These are phyloP conservation scores for Mortierella sp. DNA, from an alignment of 371 early-diverging fungal species.

Conservation along the genomic window DNA sequence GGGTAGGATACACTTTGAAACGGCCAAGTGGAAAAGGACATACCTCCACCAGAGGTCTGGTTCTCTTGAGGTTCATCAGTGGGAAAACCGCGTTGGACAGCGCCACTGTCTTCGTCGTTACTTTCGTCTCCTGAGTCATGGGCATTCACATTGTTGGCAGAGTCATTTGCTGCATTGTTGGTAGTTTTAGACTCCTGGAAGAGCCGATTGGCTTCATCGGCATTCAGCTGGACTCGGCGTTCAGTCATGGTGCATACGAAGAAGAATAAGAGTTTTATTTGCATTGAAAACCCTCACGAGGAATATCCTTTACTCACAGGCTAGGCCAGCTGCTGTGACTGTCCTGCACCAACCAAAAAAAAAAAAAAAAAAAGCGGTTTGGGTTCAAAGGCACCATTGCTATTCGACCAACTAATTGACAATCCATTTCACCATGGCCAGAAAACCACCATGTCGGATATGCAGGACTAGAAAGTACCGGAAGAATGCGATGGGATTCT, in stretches of 20 bases:
- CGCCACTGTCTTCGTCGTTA: slow-evolving; percentile 31
- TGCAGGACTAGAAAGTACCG: slow-evolving; percentile 30
- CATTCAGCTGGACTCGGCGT: slow-evolving; percentile 41
- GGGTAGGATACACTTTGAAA: too few species aligned
- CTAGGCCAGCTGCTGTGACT: too few species aligned
- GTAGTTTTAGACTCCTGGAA: slow-evolving; percentile 33
- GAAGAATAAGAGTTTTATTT: not conserved
- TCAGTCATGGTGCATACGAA: slow-evolving; percentile 25
- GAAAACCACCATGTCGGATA: slow-evolving; percentile 30
- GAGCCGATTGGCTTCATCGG: slow-evolving; percentile 48
- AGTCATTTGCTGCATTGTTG: slow-evolving; percentile 7
- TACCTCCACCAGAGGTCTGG: slow-evolving; percentile 20
- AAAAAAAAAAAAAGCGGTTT: too few species aligned
- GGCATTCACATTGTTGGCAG: slow-evolving; percentile 8
- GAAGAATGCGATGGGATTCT: slow-evolving; percentile 30
- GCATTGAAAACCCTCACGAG: not conserved
- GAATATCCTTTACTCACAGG: too few species aligned
- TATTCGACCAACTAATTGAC: too few species aligned
- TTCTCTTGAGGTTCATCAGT: slow-evolving; percentile 22
- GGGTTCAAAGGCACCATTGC: too few species aligned
- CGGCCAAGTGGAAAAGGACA: too few species aligned
- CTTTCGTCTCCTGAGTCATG: slow-evolving; percentile 43
- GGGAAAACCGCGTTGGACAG: slow-evolving; percentile 49
- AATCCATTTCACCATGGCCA: slow-evolving; percentile 4
- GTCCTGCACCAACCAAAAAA: too few species aligned